phyloP scores from a whole-genome alignment of 2,329 filamentous ascomycete species.

The Botryotinia narcissicola region DNA sequence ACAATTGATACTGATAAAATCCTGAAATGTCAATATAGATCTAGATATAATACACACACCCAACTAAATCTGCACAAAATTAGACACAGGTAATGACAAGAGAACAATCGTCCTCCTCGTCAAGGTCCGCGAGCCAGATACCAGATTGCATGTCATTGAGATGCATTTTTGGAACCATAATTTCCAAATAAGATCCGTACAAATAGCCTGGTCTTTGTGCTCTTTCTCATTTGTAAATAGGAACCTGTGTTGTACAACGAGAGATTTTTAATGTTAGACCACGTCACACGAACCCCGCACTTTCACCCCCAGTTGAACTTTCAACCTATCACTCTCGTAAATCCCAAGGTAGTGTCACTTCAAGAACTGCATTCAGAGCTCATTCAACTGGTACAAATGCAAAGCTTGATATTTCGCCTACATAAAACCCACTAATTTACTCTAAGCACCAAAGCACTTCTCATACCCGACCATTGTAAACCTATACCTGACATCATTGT shows the following conservation, averaged over 20 bases:
- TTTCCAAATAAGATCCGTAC: background rate
- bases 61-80: no score
- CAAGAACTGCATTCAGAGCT: background rate
- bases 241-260: no score
- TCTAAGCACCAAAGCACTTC: conserved; percentile 54
- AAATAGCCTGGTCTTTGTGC: background rate
- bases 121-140: background rate
- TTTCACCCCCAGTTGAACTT: background rate
- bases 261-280: no score
- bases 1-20: background rate
- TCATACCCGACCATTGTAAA: conserved; percentile 70
- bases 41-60: no score
- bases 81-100: background rate
- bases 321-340: background rate
- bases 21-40: no score
- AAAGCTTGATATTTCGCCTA: conserved; percentile 1
- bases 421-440: background rate
- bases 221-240: background rate
- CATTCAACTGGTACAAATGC: background rate
- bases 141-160: background rate
- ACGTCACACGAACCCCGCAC: background rate
- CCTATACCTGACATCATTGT: conserved; percentile 70
- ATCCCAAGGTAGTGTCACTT: background rate
- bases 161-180: background rate
- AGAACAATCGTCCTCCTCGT: background rate